phyloP scores from a whole-genome alignment of 179 eudicot species.

The Sideroxylon spinosum region DNA sequence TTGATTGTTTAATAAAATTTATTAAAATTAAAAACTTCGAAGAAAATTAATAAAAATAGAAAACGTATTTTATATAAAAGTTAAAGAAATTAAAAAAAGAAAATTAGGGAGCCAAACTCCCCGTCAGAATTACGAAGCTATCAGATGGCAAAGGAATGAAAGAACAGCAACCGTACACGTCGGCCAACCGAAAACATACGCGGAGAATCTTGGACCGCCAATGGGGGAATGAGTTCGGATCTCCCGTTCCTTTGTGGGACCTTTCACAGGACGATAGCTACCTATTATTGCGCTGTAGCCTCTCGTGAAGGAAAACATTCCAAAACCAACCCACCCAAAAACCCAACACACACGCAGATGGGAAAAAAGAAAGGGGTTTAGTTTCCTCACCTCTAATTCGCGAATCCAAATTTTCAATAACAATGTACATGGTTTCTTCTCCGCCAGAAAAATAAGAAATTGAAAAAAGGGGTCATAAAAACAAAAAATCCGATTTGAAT shows the following conservation, averaged over 20 bases:
- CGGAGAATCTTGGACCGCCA: background rate
- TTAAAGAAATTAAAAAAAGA: too few relatives aligned
- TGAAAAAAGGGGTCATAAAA: background rate
- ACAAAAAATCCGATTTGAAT: background rate
- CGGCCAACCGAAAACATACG: background rate
- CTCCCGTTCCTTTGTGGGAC: background rate
- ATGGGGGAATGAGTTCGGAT: background rate
- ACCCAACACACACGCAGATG: too few relatives aligned
- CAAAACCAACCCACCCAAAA: background rate
- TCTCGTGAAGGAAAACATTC: background rate
- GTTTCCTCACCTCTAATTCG: background rate
- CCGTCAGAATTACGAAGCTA: too few relatives aligned
- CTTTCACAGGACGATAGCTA: background rate
- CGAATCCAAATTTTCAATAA: background rate
- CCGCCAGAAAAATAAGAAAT: background rate
- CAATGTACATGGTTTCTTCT: background rate
- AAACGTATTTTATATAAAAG: too few relatives aligned
- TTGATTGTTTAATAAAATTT: too few relatives aligned
- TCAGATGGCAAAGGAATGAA: background rate
- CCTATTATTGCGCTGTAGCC: background rate
- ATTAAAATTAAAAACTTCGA: too few relatives aligned
- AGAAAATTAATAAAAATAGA: too few relatives aligned
- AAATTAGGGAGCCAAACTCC: too few relatives aligned
- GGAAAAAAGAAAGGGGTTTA: too few relatives aligned
- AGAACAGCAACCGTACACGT: slow-evolving; percentile 1